phyloP scores from a whole-genome alignment of 352 stramenopile species.

The Globisporangium megalacanthum region DNA sequence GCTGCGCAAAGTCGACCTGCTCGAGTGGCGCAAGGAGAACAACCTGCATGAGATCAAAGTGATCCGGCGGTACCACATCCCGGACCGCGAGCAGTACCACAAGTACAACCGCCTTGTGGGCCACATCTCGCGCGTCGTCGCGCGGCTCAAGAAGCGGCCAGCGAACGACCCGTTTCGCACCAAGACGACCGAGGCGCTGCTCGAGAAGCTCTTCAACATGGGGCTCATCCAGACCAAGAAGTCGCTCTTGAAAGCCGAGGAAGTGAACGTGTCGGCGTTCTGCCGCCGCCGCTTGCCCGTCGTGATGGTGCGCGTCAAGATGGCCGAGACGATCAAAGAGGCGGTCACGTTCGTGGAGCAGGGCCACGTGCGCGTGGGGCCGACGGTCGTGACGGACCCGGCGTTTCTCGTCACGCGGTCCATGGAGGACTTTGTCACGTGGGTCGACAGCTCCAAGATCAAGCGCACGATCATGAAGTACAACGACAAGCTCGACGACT shows the following conservation, averaged over 20 bases:
- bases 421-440: slow-evolving; percentile 99
- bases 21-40: slow-evolving; percentile 98
- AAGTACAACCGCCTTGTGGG: slow-evolving; percentile 98
- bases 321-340: slow-evolving; percentile 98
- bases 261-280: slow-evolving; percentile 94
- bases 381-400: slow-evolving; percentile 92
- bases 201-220: slow-evolving; percentile 98
- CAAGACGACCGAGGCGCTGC: slow-evolving; percentile 94
- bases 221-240: slow-evolving; percentile 96
- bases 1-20: slow-evolving; percentile 98
- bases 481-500: slow-evolving; percentile 99
- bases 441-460: slow-evolving; percentile 98
- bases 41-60: slow-evolving; percentile 98
- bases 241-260: slow-evolving; percentile 95
- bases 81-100: slow-evolving; percentile 97
- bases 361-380: slow-evolving; percentile 94
- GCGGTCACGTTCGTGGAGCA: slow-evolving; percentile 98
- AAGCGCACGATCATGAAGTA: slow-evolving; percentile 98
- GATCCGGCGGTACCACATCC: slow-evolving; percentile 96
- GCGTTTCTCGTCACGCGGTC: slow-evolving; percentile 96
- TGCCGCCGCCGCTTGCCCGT: slow-evolving; percentile 95
- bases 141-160: slow-evolving; percentile 94
- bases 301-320: slow-evolving; percentile 99
- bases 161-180: slow-evolving; percentile 95
- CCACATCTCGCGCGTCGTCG: slow-evolving; percentile 91